A percentile compares a stretch with the other conserved stretches of the same genome.
These are phyloP conservation scores for Microstroma glucosiphilum DNA, from an alignment of 1,284 basidiomycete genomes.

Conservation along the genomic window DNA sequence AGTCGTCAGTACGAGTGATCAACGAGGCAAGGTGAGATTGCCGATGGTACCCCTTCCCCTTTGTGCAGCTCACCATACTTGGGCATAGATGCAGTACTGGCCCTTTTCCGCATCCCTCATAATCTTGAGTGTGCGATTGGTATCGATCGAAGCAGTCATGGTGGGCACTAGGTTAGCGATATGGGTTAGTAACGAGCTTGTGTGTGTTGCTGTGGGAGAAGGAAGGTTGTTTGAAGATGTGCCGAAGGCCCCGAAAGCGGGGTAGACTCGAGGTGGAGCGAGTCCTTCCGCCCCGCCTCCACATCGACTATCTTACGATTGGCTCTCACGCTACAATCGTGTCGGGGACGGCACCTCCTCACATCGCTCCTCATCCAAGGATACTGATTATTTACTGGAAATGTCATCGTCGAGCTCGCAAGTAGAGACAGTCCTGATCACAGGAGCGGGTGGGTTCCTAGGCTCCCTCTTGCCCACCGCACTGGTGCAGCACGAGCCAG, in stretches of 20 bases:
- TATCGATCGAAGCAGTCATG: not conserved
- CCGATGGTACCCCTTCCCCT: not conserved
- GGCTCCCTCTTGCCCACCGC: conserved; percentile 26
- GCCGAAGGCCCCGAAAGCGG: too few species aligned
- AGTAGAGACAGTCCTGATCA: conserved; percentile 26
- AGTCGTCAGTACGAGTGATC: not conserved
- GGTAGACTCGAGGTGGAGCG: too few species aligned
- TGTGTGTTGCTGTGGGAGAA: too few species aligned
- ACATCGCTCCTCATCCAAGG: too few species aligned
- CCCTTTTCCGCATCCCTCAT: conserved; percentile 18
- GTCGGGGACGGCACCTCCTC: too few species aligned
- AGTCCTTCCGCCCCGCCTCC: too few species aligned
- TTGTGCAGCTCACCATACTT: conserved; percentile 11
- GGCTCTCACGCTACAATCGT: too few species aligned
- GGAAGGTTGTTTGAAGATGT: too few species aligned
- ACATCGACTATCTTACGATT: too few species aligned
- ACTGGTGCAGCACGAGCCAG: conserved; percentile 17
- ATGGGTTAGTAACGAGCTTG: too few species aligned
- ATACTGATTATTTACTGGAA: too few species aligned
- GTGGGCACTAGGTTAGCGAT: not conserved
- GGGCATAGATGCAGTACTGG: conserved; percentile 25
- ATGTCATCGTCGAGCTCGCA: conserved; percentile 9
- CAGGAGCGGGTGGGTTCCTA: conserved; percentile 29
- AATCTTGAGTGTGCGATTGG: conserved; percentile 26
- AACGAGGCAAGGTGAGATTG: not conserved